These are phyloP conservation scores for Grosmannia penicillata DNA, from an alignment of 2,329 filamentous ascomycete genomes.

Conservation along the genomic window DNA sequence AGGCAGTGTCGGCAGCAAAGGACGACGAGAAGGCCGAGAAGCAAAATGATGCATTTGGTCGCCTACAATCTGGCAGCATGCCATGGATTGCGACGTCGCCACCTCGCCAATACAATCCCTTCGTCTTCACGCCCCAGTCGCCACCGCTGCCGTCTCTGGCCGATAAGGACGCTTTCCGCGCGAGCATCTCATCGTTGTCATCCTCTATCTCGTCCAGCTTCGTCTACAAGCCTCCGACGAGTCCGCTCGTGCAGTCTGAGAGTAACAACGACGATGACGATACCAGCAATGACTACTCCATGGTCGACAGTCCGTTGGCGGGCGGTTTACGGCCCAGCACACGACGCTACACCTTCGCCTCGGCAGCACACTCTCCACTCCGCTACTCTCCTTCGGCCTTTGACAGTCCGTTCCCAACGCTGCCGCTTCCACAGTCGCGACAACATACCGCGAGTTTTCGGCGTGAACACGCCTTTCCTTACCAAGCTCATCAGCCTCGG, in stretches of 20 bases:
- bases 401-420: neutral
- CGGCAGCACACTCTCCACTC: conserved; percentile 25
- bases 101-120: conserved; percentile 33
- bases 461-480: conserved; percentile 47
- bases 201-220: conserved; percentile 69
- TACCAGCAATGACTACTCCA: conserved; percentile 36
- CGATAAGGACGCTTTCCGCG: conserved; percentile 12
- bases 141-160: conserved; percentile 3
- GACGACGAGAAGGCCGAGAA: neutral
- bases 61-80: conserved; percentile 7
- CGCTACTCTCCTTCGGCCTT: conserved; percentile 22
- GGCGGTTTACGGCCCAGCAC: conserved; percentile 14
- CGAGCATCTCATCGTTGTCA: conserved; percentile 39
- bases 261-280: conserved; percentile 53
- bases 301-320: conserved; percentile 24
- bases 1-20: neutral
- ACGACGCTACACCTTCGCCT: conserved; percentile 59
- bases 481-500: conserved; percentile 66
- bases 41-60: no score
- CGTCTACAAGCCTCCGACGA: conserved; percentile 76
- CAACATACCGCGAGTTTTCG: conserved; percentile 21
- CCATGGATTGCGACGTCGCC: conserved; percentile 42
- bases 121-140: conserved; percentile 22
- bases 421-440: conserved; percentile 3
- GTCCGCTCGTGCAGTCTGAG: conserved; percentile 76